A percentile compares a stretch with the other conserved stretches of the same genome.
These are phyloP conservation scores for Hygrophoropsis aurantiaca DNA, from an alignment of 768 basidiomycete species.

Conservation along the genomic window DNA sequence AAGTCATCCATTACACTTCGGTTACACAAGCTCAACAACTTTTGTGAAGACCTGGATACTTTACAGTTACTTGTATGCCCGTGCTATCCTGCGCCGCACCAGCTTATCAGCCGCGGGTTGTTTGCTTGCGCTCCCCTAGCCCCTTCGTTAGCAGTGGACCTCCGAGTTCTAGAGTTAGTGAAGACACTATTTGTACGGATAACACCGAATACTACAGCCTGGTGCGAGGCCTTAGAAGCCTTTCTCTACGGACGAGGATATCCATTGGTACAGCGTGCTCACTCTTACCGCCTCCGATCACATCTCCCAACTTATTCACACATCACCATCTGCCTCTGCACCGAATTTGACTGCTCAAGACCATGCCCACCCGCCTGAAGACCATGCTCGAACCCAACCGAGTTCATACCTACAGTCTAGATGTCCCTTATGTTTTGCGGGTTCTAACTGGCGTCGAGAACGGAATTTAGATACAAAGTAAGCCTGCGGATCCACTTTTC, in stretches of 20 bases:
- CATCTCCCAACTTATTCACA: no score
- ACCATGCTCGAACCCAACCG: slow-evolving; percentile 6
- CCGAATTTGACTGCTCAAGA: no score
- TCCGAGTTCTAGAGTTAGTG: slow-evolving; percentile 29
- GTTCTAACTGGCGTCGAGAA: not conserved
- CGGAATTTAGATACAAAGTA: not conserved
- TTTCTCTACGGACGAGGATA: slow-evolving; percentile 19
- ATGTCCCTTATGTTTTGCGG: slow-evolving; percentile 9
- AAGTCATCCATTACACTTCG: no score
- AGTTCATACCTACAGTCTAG: slow-evolving; percentile 18
- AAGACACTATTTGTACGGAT: slow-evolving; percentile 21
- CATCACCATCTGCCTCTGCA: no score
- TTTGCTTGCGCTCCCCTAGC: slow-evolving; percentile 28
- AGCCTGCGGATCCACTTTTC: not conserved
- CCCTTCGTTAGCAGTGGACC: slow-evolving; percentile 32
- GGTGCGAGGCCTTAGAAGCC: slow-evolving; percentile 25
- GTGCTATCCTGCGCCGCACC: slow-evolving; percentile 11
- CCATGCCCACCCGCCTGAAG: no score
- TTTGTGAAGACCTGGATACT: slow-evolving; percentile 2
- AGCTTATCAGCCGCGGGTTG: slow-evolving; percentile 23
- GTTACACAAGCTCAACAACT: no score
- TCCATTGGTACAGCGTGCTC: slow-evolving; percentile 26
- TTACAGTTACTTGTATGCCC: slow-evolving; percentile 1
- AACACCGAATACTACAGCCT: slow-evolving; percentile 27
- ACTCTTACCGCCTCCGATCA: slow-evolving; percentile 8